Percentiles rank a stretch among this genome's conserved stretches.
These are phyloP conservation scores for Colletotrichum tamarilloi DNA, from an alignment of 2,329 filamentous ascomycete genomes.

Conservation along the genomic window DNA sequence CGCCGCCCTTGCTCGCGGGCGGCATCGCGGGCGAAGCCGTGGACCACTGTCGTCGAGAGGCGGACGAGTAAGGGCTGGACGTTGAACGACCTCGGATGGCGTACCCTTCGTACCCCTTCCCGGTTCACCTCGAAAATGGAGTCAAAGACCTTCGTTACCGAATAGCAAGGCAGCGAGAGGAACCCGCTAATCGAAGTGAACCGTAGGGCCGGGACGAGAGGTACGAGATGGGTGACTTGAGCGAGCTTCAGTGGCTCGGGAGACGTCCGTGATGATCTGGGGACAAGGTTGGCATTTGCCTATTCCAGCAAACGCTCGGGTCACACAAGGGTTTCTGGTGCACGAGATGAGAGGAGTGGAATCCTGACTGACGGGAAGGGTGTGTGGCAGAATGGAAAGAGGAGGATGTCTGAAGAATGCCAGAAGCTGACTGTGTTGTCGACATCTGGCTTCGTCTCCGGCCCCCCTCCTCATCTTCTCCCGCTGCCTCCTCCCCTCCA, in stretches of 20 bases:
- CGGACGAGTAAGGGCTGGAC: background rate
- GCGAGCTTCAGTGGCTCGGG: background rate
- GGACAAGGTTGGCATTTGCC: constrained; percentile 2
- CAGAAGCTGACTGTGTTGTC: background rate
- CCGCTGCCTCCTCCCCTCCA: too few relatives aligned
- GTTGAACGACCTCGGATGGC: background rate
- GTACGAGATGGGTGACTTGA: background rate
- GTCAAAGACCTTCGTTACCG: background rate
- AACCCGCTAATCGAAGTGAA: background rate
- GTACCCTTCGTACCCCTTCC: background rate
- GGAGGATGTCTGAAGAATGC: background rate
- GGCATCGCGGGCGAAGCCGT: constrained; percentile 1
- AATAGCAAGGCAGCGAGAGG: background rate
- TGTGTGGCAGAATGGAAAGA: background rate
- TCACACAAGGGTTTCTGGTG: background rate
- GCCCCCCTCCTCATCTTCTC: background rate
- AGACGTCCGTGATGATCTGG: background rate
- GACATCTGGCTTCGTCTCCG: background rate
- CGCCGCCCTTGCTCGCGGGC: background rate
- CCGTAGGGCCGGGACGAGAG: background rate
- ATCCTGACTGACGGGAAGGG: background rate
- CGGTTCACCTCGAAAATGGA: background rate
- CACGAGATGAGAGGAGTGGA: background rate
- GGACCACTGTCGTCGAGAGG: background rate
- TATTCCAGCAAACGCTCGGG: constrained; percentile 8